Evolutionary conservation across 2,329 filamentous ascomycete genomes (phyloP).

Genomic region (Xylariales sp.): DNA sequence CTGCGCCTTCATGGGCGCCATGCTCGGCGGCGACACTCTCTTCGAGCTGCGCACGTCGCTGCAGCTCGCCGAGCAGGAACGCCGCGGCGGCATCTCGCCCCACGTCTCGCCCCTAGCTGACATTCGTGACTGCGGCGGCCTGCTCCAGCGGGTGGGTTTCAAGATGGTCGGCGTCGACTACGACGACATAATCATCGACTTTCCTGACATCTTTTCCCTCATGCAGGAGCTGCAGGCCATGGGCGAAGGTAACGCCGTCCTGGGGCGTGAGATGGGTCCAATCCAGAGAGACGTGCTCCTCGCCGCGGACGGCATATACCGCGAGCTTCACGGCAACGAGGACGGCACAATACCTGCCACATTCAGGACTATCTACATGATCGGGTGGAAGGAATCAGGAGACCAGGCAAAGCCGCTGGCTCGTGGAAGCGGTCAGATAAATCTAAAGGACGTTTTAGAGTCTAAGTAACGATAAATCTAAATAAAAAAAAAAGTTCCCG

Average conservation of each 20-base stretch:
- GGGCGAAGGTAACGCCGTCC: constrained; percentile 88
- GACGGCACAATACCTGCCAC: constrained; percentile 80
- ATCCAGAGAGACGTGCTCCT: constrained; percentile 80
- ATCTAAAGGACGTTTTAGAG: constrained; percentile 75
- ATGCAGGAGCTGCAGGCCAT: constrained; percentile 95
- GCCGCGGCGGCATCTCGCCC: constrained; percentile 84
- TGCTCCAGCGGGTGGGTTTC: constrained; percentile 84
- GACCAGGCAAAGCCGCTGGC: constrained; percentile 75
- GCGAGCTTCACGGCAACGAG: constrained; percentile 77
- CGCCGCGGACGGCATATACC: constrained; percentile 85
- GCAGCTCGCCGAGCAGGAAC: constrained; percentile 87
- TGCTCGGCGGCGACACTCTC: constrained; percentile 92
- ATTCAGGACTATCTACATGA: constrained; percentile 96
- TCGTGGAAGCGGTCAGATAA: constrained; percentile 81
- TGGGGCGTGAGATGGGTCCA: constrained; percentile 76
- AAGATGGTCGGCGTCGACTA: constrained; percentile 95
- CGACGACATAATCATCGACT: constrained; percentile 95
- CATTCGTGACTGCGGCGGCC: constrained; percentile 82
- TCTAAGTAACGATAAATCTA: constrained; percentile 35
- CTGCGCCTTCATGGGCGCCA: constrained; percentile 86
- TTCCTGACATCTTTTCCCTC: constrained; percentile 80
- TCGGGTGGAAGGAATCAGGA: constrained; percentile 88
- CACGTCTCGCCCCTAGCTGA: constrained; percentile 90
- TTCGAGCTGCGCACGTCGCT: constrained; percentile 91
- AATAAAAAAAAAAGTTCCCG: no score